Conservation (phyloP, 768 basidiomycete species). For the Rubroboletus pulcherrimus region DNA sequence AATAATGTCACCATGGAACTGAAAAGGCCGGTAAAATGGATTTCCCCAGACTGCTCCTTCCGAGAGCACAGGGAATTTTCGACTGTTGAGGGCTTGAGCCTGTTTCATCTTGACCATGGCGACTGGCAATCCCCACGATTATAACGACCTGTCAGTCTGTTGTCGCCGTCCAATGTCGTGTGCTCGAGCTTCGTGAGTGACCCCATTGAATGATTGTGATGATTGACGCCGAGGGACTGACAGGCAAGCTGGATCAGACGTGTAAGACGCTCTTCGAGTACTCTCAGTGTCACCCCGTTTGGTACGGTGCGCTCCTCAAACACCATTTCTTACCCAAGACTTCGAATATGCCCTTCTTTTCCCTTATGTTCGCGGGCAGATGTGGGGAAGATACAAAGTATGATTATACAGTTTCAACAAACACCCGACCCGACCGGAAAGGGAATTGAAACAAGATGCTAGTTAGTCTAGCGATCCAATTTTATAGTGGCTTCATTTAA, state of each 20-base stretch:
- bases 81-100: neutral
- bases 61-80: neutral
- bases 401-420: too few relatives aligned
- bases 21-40: slow-evolving; percentile 8
- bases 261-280: slow-evolving; percentile 25
- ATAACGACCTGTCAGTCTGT: slow-evolving; percentile 16
- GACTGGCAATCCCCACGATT: slow-evolving; percentile 1
- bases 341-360: too few relatives aligned
- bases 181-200: slow-evolving; percentile 25
- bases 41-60: neutral
- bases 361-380: too few relatives aligned
- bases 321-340: slow-evolving; percentile 23
- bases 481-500: too few relatives aligned
- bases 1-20: neutral
- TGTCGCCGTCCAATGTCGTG: slow-evolving; percentile 25
- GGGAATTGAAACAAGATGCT: neutral
- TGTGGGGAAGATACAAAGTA: too few relatives aligned
- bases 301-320: slow-evolving; percentile 20
- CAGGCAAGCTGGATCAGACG: slow-evolving; percentile 12
- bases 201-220: too few relatives aligned
- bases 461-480: neutral
- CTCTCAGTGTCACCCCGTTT: slow-evolving; percentile 24
- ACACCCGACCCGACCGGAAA: neutral
- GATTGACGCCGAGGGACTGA: neutral
- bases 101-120: neutral